Evolutionary conservation across 352 stramenopile genomes (phyloP), one percentile per base, ranked within the genome.

Genomic region (Phytophthora pluvialis): DNA sequence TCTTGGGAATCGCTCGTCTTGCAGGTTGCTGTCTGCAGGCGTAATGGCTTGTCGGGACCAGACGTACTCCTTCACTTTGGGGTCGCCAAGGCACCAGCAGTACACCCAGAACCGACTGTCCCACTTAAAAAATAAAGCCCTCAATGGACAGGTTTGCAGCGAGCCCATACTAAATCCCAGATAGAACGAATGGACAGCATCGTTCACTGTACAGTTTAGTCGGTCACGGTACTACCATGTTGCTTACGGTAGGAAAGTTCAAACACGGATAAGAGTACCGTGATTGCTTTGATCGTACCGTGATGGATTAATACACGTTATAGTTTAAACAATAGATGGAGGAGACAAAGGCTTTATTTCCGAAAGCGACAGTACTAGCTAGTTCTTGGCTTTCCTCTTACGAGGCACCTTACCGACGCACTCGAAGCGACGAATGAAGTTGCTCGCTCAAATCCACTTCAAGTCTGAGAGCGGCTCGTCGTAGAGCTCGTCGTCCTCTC

Each of bases 401-500:
- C 39, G 39, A 6, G 39, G 13, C 21, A 28, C 8, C 39, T 26
- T 45, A 9, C 39, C 39, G 4, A 45, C 39, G 31, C 31, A 13
- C 38, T 43, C 38, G 3, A 43, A 18, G 38, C 39, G 39, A 12
- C 13, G 16, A 11, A 11, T 35, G 31, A 35, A 35, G 31, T 35
- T 35, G 3, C 31, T 3, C 7, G 31, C 31, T 35, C 31, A 2
- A 50, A 52, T 36, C 40, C 53, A 61, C 11, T 6, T 32, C 21
- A 61, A 53, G 7, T 61, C 53, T 0, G 31, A 5, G 1, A 61
- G 13, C 8, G 53, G 42, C 21, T 61, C 32, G 2, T 39, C 7
- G 53, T 61, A 52, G 7, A 31, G 52, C 15, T 60, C 31, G 5
- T 42, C 0, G 26, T 46, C 40, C 13, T 28, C 31, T 8, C 40